A percentile compares a stretch with the other conserved stretches of the same genome.
These are phyloP conservation scores for Saccharomycopsis selenospora DNA, from an alignment of 805 yeast genomes.

Conservation along the genomic window DNA sequence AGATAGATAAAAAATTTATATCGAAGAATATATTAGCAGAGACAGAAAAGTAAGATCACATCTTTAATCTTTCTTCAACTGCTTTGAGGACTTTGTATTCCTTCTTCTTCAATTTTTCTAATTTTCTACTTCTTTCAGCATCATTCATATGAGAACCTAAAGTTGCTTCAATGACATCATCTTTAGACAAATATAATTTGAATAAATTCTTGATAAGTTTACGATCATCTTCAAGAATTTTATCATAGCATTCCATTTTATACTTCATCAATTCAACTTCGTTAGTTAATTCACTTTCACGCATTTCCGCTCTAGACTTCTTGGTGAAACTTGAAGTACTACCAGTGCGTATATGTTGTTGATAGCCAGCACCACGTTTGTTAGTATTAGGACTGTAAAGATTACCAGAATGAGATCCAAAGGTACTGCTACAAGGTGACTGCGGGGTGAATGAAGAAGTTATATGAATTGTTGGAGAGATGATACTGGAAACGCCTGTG, in stretches of 20 bases:
- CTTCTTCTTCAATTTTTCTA: conserved; percentile 9
- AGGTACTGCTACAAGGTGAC: conserved; percentile 4
- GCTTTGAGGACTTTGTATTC: conserved; percentile 19
- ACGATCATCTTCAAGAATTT: conserved; percentile 16
- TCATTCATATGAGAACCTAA: no score
- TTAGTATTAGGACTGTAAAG: no score
- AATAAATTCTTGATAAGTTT: conserved; percentile 17
- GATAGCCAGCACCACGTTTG: background rate
- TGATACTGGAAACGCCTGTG: conserved; percentile 8
- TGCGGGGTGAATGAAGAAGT: conserved; percentile 8
- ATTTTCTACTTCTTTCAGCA: background rate
- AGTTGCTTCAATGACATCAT: conserved; percentile 12
- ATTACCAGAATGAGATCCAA: background rate
- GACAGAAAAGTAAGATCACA: background rate
- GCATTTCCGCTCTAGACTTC: conserved; percentile 11
- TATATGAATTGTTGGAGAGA: background rate
- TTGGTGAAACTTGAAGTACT: conserved; percentile 2
- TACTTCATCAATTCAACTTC: conserved; percentile 16
- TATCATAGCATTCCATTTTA: conserved; percentile 16
- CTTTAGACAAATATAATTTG: conserved; percentile 19
- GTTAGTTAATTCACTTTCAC: conserved; percentile 14
- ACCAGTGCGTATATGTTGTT: conserved; percentile 8
- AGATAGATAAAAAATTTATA: no score
- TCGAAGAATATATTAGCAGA: no score
- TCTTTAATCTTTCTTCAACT: conserved; percentile 17